Conservation (phyloP, 768 basidiomycete genomes). For the Steccherinum ochraceum region DNA sequence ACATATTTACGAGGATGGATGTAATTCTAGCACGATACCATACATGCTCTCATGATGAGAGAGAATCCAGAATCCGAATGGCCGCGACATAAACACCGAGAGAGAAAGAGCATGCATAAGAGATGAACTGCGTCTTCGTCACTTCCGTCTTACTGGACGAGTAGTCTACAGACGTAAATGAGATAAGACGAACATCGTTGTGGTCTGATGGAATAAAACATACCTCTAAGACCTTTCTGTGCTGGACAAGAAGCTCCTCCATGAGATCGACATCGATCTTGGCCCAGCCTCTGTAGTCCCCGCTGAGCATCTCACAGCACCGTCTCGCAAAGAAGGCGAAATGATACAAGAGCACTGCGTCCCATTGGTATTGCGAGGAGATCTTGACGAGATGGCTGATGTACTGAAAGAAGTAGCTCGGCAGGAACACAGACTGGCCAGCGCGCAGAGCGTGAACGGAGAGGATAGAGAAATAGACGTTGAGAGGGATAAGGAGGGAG, state of each 20-base stretch:
- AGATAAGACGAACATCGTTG: too few relatives aligned
- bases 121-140: too few relatives aligned
- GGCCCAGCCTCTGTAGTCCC: constrained; percentile 22
- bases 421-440: constrained; percentile 18
- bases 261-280: constrained; percentile 24
- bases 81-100: too few relatives aligned
- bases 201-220: constrained; percentile 1
- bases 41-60: too few relatives aligned
- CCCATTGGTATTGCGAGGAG: constrained; percentile 22
- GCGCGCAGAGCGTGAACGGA: constrained; percentile 18
- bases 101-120: too few relatives aligned
- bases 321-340: constrained; percentile 21
- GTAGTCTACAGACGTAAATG: constrained; percentile 1
- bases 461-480: constrained; percentile 24
- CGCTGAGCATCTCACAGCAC: constrained; percentile 22
- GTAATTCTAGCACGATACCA: neutral
- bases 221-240: constrained; percentile 19
- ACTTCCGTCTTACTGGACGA: constrained; percentile 7
- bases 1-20: too few relatives aligned
- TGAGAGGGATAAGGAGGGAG: constrained; percentile 22
- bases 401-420: constrained; percentile 23
- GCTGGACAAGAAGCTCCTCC: constrained; percentile 23
- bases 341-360: constrained; percentile 21
- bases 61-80: too few relatives aligned
- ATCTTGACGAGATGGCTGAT: constrained; percentile 25